A percentile compares a stretch with the other conserved stretches of the same genome.
These are phyloP conservation scores for Vigna reflexopilosa DNA, from an alignment of 306 rosid genomes.

Conservation along the genomic window DNA sequence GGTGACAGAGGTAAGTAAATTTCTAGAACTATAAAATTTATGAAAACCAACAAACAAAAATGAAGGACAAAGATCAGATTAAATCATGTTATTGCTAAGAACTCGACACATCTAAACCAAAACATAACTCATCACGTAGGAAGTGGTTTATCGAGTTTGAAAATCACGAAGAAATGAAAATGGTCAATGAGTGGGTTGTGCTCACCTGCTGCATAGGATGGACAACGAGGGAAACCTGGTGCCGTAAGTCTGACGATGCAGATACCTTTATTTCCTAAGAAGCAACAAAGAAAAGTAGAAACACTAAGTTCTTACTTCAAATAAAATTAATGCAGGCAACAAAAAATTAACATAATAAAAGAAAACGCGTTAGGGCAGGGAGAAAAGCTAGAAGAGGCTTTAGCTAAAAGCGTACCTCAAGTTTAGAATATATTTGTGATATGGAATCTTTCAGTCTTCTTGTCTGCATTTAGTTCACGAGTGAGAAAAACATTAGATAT, in stretches of 20 bases:
- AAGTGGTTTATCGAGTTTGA: not conserved
- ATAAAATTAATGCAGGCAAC: conserved; percentile 11
- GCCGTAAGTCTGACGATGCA: conserved; percentile 81
- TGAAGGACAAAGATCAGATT: not conserved
- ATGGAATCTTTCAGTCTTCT: conserved; percentile 89
- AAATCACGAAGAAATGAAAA: conserved; percentile 11
- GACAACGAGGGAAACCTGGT: conserved; percentile 88
- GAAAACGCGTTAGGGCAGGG: conserved; percentile 13
- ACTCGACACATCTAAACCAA: not conserved
- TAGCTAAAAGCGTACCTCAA: conserved; percentile 67
- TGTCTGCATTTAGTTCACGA: conserved; percentile 61
- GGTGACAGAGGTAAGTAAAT: not conserved
- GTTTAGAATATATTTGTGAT: conserved; percentile 84
- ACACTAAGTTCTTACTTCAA: conserved; percentile 11
- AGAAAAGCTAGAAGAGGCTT: conserved; percentile 24
- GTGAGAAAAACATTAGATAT: conserved; percentile 42
- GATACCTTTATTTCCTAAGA: conserved; percentile 83
- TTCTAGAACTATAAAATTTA: not conserved
- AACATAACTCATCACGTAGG: not conserved
- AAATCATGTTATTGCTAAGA: not conserved
- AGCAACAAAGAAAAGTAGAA: conserved; percentile 36
- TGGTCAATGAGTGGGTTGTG: conserved; percentile 18
- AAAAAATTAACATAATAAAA: conserved; percentile 21
- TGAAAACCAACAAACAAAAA: not conserved
- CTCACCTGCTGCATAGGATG: conserved; percentile 98